phyloP scores from a whole-genome alignment of 2,329 filamentous ascomycete genomes.

The Xylaria sp. region DNA sequence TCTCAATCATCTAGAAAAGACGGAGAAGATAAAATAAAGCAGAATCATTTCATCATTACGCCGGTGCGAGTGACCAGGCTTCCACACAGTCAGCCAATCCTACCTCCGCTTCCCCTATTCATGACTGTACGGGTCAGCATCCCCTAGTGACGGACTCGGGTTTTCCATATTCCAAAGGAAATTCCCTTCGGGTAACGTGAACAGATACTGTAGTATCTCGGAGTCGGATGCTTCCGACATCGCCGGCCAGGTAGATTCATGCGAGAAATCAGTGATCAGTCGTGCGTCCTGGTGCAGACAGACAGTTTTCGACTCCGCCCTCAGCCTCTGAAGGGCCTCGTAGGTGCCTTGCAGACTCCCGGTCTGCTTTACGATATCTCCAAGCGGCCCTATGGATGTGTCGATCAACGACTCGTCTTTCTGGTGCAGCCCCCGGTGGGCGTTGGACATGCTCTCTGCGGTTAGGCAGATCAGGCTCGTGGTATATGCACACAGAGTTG shows the following conservation, averaged over 20 bases:
- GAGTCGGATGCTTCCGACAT: not conserved
- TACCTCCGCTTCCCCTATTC: not conserved
- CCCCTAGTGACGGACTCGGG: not conserved
- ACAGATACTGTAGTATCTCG: constrained; percentile 7
- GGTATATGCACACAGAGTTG: constrained; percentile 26
- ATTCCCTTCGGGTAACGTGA: not conserved
- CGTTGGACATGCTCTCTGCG: constrained; percentile 23
- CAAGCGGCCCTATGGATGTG: constrained; percentile 1
- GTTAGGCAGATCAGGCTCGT: constrained; percentile 25
- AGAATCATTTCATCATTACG: too few relatives aligned
- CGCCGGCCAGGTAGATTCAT: not conserved
- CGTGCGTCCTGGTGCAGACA: not conserved
- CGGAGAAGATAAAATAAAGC: too few relatives aligned
- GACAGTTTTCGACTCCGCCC: not conserved
- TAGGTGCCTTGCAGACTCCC: not conserved
- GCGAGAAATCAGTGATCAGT: not conserved
- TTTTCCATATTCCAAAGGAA: not conserved
- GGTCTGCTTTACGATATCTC: constrained; percentile 13
- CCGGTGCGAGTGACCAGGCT: too few relatives aligned
- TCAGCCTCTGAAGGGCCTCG: constrained; percentile 7
- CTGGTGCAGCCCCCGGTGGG: not conserved
- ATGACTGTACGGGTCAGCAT: not conserved
- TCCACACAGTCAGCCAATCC: too few relatives aligned
- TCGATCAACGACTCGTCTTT: constrained; percentile 6
- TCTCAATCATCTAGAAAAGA: too few relatives aligned